A percentile compares a stretch with the other conserved stretches of the same genome.
These are phyloP conservation scores for Sporothrix curviconia DNA, from an alignment of 2,329 filamentous ascomycete species.

Conservation along the genomic window DNA sequence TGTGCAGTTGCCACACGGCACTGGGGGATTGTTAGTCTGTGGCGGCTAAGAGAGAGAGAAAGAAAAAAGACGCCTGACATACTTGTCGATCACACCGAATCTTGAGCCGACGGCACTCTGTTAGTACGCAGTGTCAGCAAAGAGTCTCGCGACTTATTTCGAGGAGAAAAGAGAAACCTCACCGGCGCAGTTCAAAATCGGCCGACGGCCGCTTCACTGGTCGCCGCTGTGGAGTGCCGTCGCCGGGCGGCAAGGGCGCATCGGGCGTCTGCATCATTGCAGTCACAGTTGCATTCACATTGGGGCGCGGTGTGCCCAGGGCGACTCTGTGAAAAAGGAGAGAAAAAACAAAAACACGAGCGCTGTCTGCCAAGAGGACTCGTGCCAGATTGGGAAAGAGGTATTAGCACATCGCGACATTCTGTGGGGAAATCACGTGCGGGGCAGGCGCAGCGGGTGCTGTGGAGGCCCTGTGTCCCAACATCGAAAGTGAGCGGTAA, in stretches of 20 bases:
- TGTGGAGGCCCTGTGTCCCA: too few relatives aligned
- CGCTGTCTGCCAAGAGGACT: not conserved
- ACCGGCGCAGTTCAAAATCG: conserved; percentile 3
- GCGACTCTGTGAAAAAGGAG: not conserved
- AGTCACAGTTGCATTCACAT: not conserved
- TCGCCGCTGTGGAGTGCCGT: not conserved
- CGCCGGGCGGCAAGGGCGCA: not conserved
- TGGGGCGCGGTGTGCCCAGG: not conserved
- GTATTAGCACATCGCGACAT: not conserved
- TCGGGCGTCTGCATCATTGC: not conserved
- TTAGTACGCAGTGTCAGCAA: not conserved
- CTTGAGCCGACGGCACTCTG: conserved; percentile 7
- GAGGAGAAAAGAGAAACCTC: not conserved
- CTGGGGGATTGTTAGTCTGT: not conserved
- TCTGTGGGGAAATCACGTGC: conserved; percentile 3
- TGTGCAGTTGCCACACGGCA: conserved; percentile 6
- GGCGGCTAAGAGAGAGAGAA: too few relatives aligned
- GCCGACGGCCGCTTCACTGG: conserved; percentile 1
- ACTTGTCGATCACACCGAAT: conserved; percentile 6
- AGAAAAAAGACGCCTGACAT: too few relatives aligned
- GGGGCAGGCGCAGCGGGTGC: not conserved
- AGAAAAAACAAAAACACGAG: not conserved
- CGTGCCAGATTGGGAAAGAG: not conserved
- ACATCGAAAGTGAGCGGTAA: too few relatives aligned
- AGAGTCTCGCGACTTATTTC: not conserved